These are phyloP conservation scores for Malassezia nana DNA, from an alignment of 1,284 basidiomycete species.

Conservation along the genomic window DNA sequence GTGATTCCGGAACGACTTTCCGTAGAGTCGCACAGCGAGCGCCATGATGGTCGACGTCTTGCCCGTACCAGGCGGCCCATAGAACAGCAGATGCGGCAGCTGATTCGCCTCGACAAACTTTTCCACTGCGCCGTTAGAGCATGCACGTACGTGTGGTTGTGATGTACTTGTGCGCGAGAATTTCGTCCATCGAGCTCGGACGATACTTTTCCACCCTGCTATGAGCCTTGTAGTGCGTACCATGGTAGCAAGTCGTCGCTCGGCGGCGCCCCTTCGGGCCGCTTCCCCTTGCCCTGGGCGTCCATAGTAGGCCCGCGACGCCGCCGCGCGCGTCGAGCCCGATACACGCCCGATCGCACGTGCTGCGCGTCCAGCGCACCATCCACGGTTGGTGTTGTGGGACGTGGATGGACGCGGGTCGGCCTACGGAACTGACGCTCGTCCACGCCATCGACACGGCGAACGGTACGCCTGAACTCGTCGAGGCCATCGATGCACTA, in stretches of 20 bases:
- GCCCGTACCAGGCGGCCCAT: slow-evolving; percentile 91
- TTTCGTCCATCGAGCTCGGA: slow-evolving; percentile 38
- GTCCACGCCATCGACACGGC: slow-evolving; percentile 7
- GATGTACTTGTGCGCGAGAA: slow-evolving; percentile 46
- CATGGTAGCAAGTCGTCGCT: slow-evolving; percentile 15
- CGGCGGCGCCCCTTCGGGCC: not conserved
- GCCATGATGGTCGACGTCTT: slow-evolving; percentile 98
- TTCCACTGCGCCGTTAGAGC: slow-evolving; percentile 18
- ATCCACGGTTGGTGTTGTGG: not conserved
- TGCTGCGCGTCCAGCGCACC: not conserved
- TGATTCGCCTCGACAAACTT: slow-evolving; percentile 91
- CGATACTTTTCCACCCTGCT: slow-evolving; percentile 47
- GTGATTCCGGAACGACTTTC: slow-evolving; percentile 67
- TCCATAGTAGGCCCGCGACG: slow-evolving; percentile 2
- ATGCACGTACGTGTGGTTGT: slow-evolving; percentile 30
- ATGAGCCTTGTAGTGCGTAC: not conserved
- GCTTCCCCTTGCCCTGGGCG: slow-evolving; percentile 7
- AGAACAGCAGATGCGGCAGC: slow-evolving; percentile 88
- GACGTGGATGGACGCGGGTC: not conserved
- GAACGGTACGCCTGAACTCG: not conserved
- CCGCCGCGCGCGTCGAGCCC: slow-evolving; percentile 1
- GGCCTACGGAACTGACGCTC: not conserved
- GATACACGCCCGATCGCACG: slow-evolving; percentile 7
- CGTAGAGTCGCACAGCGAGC: slow-evolving; percentile 85
- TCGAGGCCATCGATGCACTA: not conserved